Evolutionary conservation across 441 rosid genomes (phyloP).

Genomic region (Flueggea neowawraea): DNA sequence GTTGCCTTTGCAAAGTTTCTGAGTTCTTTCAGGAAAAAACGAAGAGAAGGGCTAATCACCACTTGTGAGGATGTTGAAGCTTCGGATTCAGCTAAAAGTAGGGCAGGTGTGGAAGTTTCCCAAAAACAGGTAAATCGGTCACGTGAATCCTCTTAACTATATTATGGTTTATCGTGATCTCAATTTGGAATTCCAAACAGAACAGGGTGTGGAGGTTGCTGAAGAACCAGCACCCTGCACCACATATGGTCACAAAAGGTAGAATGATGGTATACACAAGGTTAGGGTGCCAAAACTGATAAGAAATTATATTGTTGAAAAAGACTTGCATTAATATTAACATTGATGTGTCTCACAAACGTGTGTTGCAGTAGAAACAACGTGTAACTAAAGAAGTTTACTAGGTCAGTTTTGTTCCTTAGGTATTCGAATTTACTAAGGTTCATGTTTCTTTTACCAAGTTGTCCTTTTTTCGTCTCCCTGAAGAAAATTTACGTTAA

Average conservation of each 20-base stretch:
- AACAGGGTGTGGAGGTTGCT: no score
- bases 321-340: conserved; percentile 77
- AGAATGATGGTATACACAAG: no score
- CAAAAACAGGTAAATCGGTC: conserved; percentile 36
- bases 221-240: no score
- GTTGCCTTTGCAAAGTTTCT: conserved; percentile 56
- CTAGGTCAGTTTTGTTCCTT: conserved; percentile 75
- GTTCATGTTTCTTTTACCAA: no score
- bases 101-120: conserved; percentile 28
- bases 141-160: conserved; percentile 69
- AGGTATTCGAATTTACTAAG: no score
- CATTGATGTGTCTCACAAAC: conserved; percentile 68
- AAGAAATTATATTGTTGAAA: conserved; percentile 54
- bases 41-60: conserved; percentile 10
- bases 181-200: conserved; percentile 30
- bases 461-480: no score
- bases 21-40: conserved; percentile 35
- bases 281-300: conserved; percentile 68
- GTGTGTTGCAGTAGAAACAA: no score
- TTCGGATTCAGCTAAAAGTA: conserved; percentile 27
- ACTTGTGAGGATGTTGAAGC: conserved; percentile 23
- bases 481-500: no score
- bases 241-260: no score
- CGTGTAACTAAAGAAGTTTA: conserved; percentile 58
- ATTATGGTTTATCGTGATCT: conserved; percentile 43